Evolutionary conservation across 1,139 yeast genomes (phyloP).

Genomic region (Hyphopichia burtonii): DNA sequence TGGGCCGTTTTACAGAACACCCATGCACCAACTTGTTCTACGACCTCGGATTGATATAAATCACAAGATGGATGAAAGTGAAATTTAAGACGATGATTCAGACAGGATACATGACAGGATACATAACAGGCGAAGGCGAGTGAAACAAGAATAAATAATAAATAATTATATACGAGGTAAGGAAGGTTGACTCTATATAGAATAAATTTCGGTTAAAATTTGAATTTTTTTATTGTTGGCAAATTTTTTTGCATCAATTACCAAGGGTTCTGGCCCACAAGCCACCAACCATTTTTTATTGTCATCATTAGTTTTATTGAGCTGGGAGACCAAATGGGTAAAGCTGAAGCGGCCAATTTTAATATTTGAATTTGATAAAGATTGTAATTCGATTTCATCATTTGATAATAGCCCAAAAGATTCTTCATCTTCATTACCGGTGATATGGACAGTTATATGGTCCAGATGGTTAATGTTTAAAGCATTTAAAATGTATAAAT

Average conservation of each 20-base stretch:
- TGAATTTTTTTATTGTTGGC: slow-evolving; percentile 36
- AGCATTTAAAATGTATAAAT: slow-evolving; percentile 39
- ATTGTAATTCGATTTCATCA: slow-evolving; percentile 19
- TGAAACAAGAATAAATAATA: neutral
- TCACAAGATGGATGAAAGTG: too few relatives aligned
- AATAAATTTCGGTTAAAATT: slow-evolving; percentile 46
- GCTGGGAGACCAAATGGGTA: slow-evolving; percentile 21
- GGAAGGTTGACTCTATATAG: slow-evolving; percentile 16
- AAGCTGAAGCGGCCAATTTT: slow-evolving; percentile 44
- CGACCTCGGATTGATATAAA: too few relatives aligned
- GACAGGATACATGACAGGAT: too few relatives aligned
- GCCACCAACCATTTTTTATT: slow-evolving; percentile 57
- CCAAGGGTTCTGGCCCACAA: slow-evolving; percentile 65
- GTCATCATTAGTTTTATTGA: slow-evolving; percentile 24
- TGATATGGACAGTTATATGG: slow-evolving; percentile 19
- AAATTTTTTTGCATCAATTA: slow-evolving; percentile 45
- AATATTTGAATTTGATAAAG: slow-evolving; percentile 2
- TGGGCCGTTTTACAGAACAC: too few relatives aligned
- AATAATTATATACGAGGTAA: too few relatives aligned
- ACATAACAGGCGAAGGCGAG: too few relatives aligned
- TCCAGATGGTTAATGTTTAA: slow-evolving; percentile 26
- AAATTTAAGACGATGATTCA: too few relatives aligned
- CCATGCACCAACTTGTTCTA: too few relatives aligned
- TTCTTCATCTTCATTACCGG: slow-evolving; percentile 16
- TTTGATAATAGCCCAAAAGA: slow-evolving; percentile 17